phyloP scores from a whole-genome alignment of 768 basidiomycete genomes.

The Mycena indigotica region DNA sequence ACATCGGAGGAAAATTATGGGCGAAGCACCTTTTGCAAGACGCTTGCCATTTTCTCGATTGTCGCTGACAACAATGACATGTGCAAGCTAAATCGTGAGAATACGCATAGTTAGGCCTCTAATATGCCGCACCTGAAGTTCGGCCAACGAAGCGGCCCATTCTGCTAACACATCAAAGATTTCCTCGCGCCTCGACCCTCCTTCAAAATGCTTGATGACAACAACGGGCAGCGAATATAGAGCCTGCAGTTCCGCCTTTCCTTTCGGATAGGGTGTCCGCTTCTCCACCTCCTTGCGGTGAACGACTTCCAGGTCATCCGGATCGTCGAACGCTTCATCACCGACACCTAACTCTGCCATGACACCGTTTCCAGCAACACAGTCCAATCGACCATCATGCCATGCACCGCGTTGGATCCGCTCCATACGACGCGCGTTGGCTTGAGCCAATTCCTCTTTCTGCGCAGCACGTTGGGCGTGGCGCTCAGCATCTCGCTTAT shows the following conservation, averaged over 20 bases:
- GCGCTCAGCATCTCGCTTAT: conserved; percentile 43
- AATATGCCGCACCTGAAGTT: conserved; percentile 62
- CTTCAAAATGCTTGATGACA: conserved; percentile 78
- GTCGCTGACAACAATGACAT: conserved; percentile 89
- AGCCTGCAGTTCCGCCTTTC: conserved; percentile 47
- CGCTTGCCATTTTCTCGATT: conserved; percentile 84
- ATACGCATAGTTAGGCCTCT: background rate
- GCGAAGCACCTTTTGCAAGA: conserved; percentile 69
- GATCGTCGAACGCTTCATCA: conserved; percentile 19
- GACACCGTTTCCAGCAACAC: conserved; percentile 81
- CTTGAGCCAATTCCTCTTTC: conserved; percentile 2
- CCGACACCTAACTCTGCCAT: conserved; percentile 43
- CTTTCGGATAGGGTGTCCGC: conserved; percentile 17
- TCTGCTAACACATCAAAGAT: conserved; percentile 73
- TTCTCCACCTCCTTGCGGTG: background rate
- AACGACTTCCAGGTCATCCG: background rate
- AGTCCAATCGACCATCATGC: conserved; percentile 88
- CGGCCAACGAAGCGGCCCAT: conserved; percentile 83
- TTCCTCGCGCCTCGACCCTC: conserved; percentile 59
- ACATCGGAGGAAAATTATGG: background rate
- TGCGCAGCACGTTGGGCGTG: conserved; percentile 47
- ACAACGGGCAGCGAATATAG: conserved; percentile 78
- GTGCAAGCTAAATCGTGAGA: conserved; percentile 65
- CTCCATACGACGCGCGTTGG: conserved; percentile 23
- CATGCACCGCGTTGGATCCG: conserved; percentile 65